Percentiles rank a stretch among this genome's conserved stretches.
Evolutionary conservation across 2,329 filamentous ascomycete genomes (phyloP).

Genomic region (Cucurbitaria berberidis): DNA sequence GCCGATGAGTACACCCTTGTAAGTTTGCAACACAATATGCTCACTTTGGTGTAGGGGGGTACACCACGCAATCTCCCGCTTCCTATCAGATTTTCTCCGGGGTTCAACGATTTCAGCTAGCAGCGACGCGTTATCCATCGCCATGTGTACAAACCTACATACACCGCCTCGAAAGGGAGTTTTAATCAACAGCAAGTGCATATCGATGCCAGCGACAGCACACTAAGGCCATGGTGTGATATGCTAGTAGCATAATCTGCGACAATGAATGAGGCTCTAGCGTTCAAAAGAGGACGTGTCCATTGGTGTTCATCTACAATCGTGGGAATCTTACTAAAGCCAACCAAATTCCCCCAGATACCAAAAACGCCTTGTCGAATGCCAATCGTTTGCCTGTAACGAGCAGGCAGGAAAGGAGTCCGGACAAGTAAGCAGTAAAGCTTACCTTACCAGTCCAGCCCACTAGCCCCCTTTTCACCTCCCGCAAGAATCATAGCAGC

Average conservation of each 20-base stretch:
- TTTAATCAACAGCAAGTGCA: neutral
- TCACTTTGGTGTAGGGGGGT: neutral
- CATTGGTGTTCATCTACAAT: neutral
- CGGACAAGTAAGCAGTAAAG: too few species aligned
- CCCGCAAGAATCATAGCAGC: conserved; percentile 55
- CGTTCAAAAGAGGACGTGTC: neutral
- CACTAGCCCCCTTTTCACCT: conserved; percentile 51
- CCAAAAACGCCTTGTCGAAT: neutral
- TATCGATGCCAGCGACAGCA: neutral
- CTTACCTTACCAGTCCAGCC: conserved; percentile 54
- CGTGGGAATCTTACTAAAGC: neutral
- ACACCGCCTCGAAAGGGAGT: neutral
- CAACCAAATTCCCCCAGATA: neutral
- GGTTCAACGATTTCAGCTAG: neutral
- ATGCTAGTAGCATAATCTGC: neutral
- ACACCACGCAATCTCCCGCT: neutral
- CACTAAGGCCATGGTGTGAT: neutral
- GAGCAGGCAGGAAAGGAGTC: too few species aligned
- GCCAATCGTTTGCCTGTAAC: neutral
- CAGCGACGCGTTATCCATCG: neutral
- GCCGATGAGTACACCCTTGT: neutral
- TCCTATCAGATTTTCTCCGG: neutral
- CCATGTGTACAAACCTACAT: neutral
- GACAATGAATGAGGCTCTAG: neutral
- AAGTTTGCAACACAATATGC: neutral